These are phyloP conservation scores for Eutrema yunnanense DNA, from an alignment of 345 rosid genomes.

Conservation along the genomic window DNA sequence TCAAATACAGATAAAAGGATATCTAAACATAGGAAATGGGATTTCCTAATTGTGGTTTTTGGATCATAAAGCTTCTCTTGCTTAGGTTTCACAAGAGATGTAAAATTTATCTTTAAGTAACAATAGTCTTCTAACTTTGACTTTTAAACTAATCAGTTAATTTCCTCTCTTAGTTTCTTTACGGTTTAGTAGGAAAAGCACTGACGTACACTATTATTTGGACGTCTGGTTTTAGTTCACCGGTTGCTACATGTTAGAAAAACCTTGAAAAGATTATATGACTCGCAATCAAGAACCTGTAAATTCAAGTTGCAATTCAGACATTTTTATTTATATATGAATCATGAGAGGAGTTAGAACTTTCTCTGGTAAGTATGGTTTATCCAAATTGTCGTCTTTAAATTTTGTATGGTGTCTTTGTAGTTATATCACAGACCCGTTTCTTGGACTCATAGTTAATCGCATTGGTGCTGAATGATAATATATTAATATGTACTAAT, in stretches of 20 bases:
- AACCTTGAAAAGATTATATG: not conserved
- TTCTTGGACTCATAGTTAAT: not conserved
- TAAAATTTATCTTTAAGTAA: slow-evolving; percentile 2
- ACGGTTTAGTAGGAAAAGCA: no score
- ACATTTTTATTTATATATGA: not conserved
- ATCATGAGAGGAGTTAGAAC: not conserved
- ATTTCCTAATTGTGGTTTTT: not conserved
- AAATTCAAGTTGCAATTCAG: not conserved
- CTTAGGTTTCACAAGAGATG: not conserved
- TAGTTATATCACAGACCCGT: no score
- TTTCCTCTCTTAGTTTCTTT: not conserved
- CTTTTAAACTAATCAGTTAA: not conserved
- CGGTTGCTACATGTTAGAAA: not conserved
- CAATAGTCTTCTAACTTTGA: not conserved
- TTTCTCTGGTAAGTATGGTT: not conserved
- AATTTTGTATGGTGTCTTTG: not conserved
- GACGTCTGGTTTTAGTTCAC: no score
- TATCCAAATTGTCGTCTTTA: not conserved
- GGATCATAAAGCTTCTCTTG: not conserved
- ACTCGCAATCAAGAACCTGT: not conserved
- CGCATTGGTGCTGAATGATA: not conserved
- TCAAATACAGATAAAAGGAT: not conserved
- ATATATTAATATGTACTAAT: no score
- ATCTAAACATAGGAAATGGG: not conserved
- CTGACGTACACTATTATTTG: no score